Base-by-base conservation (phyloP, 805 yeast genomes). In the Isabelozyma pseudorhagii region DNA sequence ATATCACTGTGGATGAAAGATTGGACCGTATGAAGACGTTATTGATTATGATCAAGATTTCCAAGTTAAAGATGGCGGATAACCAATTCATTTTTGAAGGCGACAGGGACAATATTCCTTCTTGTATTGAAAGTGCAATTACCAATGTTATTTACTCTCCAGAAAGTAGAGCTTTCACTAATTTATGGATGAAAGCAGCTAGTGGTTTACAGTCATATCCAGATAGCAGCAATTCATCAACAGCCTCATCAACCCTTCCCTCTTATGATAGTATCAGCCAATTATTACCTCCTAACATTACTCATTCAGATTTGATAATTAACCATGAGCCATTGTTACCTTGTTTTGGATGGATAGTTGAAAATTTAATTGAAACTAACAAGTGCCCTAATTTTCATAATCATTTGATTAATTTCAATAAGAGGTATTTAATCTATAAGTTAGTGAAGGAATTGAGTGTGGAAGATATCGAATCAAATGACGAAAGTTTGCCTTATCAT, bases 301-400 rank as follows among this genome's bases (percentile, higher is more conserved):
- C 55, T 4, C 47, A 54, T 4, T 45, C 55, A 1, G 75, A 70
- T 44, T 62, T 73, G 43, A 60, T 56, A 39, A 62, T 66, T 28
- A 66, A 66, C 53, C 53, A 64, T 50, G 74, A 76, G 47, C 77
- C 84, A 0, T 69, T 89, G 45, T 81, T 90, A 5, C 94, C 96
- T 2, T 92, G 97, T 60, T 81, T 90, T 51, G 97, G 97, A 9
- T 93, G 98, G 98, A 74, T 90, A 46, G 73, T 87, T 21, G 93
- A 87, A 57, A 82, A 96, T 52, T 69, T 93, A 54, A 63, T 91
- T 48, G 96, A 89, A 60, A 57, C 68, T 9, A 71, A 70, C 52
- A 66, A 58, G 47, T 84, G 90, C 46, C 96, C 97, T 15, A 88
- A 87, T 58, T 87, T 83, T 82, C 80, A 85, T 46, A 77, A 85